phyloP scores from a whole-genome alignment of 1,284 basidiomycete genomes.

The Irpex sp. region DNA sequence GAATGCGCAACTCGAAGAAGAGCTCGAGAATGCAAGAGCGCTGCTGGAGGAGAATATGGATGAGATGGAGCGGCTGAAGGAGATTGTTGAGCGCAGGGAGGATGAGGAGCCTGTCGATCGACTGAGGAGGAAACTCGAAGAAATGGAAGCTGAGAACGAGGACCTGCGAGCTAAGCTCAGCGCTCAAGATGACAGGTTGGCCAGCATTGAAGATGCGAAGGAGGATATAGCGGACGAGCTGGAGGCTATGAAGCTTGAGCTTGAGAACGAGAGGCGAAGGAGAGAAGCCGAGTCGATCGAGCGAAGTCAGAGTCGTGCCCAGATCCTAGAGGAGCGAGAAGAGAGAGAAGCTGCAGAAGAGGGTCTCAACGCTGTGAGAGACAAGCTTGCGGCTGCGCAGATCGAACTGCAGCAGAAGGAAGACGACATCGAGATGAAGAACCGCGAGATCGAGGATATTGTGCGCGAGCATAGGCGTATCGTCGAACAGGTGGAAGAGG shows the following conservation, averaged over 20 bases:
- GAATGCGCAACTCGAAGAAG: constrained; percentile 66
- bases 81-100: constrained; percentile 53
- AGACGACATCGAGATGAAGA: constrained; percentile 75
- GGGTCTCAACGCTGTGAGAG: constrained; percentile 67
- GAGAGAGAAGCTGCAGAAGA: constrained; percentile 72
- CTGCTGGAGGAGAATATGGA: constrained; percentile 76
- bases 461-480: constrained; percentile 65
- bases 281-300: constrained; percentile 60
- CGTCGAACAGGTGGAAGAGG: constrained; percentile 65
- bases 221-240: constrained; percentile 66
- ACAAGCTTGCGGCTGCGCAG: constrained; percentile 71
- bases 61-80: constrained; percentile 65
- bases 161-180: constrained; percentile 56
- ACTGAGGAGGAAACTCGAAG: constrained; percentile 45
- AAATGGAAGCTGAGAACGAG: constrained; percentile 65
- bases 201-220: constrained; percentile 63
- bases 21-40: constrained; percentile 61
- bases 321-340: constrained; percentile 65
- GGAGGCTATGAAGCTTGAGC: constrained; percentile 56
- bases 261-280: constrained; percentile 66
- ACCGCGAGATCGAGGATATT: constrained; percentile 67
- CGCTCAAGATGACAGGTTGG: constrained; percentile 55
- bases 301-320: constrained; percentile 66
- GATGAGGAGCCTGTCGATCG: constrained; percentile 37
- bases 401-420: constrained; percentile 83